Percentiles rank a stretch among this genome's conserved stretches.
Conservation (phyloP, 257 asterid species). For the Lantana camara region DNA sequence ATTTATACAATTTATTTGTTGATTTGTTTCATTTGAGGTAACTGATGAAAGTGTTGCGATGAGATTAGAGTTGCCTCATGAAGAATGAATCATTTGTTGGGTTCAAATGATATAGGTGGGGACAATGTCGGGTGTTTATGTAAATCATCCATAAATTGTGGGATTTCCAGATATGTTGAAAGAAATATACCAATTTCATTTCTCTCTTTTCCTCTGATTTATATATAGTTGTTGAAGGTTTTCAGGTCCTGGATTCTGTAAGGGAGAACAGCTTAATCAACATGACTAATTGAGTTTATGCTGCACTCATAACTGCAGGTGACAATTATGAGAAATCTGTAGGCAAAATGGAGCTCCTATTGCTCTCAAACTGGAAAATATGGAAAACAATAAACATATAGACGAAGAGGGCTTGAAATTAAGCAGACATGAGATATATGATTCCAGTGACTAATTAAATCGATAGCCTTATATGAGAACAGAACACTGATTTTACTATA, state of each 20-base stretch:
- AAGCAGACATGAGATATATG: background rate
- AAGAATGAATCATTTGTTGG: background rate
- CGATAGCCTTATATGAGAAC: constrained; percentile 1
- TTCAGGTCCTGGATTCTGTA: background rate
- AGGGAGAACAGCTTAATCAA: background rate
- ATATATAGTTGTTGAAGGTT: background rate
- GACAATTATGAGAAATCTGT: too few relatives aligned
- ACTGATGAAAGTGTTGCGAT: background rate
- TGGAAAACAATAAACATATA: too few relatives aligned
- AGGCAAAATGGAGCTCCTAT: too few relatives aligned
- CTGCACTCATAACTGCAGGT: too few relatives aligned
- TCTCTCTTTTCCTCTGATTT: background rate
- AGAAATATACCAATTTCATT: background rate
- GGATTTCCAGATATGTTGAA: background rate
- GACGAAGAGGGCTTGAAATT: too few relatives aligned
- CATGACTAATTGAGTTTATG: too few relatives aligned
- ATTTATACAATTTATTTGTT: too few relatives aligned
- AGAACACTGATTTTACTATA: background rate
- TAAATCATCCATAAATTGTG: background rate
- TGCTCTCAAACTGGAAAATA: too few relatives aligned
- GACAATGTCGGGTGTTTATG: background rate
- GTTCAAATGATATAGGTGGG: constrained; percentile 1
- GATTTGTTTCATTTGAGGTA: constrained; percentile 5
- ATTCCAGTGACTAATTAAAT: background rate
- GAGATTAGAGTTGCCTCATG: background rate